A percentile compares a stretch with the other conserved stretches of the same genome.
Conservation (phyloP, 768 basidiomycete species). For the Pisolithus albus region DNA sequence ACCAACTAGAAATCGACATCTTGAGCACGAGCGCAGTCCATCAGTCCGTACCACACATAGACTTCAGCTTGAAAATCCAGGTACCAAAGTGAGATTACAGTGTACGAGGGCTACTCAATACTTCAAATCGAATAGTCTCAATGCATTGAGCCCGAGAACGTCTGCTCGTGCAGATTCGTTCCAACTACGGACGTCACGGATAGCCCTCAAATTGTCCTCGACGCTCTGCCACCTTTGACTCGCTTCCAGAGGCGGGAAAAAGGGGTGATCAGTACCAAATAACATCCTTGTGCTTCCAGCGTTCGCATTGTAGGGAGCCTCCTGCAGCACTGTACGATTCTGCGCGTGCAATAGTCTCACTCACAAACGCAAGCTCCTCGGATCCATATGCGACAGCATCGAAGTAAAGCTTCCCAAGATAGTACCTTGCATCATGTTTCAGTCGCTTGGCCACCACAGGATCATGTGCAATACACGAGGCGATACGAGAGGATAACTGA, state of each 20-base stretch:
- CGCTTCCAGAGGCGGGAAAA: conserved; percentile 74
- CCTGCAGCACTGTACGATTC: conserved; percentile 36
- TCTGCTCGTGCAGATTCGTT: conserved; percentile 49
- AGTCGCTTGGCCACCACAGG: conserved; percentile 69
- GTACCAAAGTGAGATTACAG: conserved; percentile 35
- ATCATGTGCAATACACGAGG: conserved; percentile 82
- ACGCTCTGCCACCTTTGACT: conserved; percentile 79
- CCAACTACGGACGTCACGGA: conserved; percentile 37
- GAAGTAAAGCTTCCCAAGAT: conserved; percentile 71
- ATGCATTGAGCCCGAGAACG: conserved; percentile 68
- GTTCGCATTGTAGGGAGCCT: conserved; percentile 23
- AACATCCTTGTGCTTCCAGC: conserved; percentile 56
- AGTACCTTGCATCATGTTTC: conserved; percentile 77
- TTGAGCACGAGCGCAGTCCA: conserved; percentile 86
- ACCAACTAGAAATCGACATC: conserved; percentile 78
- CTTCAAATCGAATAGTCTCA: conserved; percentile 56
- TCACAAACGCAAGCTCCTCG: conserved; percentile 77
- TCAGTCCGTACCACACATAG: conserved; percentile 89
- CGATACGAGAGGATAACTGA: conserved; percentile 75
- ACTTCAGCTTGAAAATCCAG: conserved; percentile 96
- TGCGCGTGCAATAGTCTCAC: conserved; percentile 61
- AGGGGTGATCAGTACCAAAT: conserved; percentile 87
- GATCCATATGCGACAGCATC: conserved; percentile 88
- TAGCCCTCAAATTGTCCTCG: conserved; percentile 78
- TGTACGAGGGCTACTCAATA: conserved; percentile 11